Base-by-base conservation (phyloP, 1,139 yeast species). In the Magnusiomyces ingens region DNA sequence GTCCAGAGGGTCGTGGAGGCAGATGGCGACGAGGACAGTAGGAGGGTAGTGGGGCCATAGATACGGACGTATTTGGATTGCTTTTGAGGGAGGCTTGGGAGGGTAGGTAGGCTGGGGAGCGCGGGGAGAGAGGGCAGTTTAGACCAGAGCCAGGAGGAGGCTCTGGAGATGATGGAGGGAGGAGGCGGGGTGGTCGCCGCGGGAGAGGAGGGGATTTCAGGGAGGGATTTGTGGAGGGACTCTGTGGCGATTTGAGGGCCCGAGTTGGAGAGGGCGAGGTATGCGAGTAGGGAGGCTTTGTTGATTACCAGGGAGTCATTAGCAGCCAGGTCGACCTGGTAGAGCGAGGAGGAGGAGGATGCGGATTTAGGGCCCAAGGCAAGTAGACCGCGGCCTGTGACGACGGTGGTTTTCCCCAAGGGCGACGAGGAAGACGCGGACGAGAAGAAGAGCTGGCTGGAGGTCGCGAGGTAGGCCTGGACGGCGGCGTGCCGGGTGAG, bases 361-460 rank as follows among this genome's bases (percentile, higher is more conserved):
- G 10, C 3, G 5, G 21, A 15, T 19, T 41, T 54, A 11, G 66
- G 64, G 6, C 68, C 59, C 46, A 72, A 55, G 13, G 72, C 74
- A 13, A 69, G 60, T 17, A 62, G 58, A 10, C 75, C 75, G 17
- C 75, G 62, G 32, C 75, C 75, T 3, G 70, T 57, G 29, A 52
- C 55, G 36, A 58, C 50, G 15, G 55, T 52, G 3, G 60, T 54
- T 17, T 54, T 45, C 15, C 58, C 43, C 61, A 62, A 62, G 18
- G 48, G 13, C 4, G 48, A 29, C 4, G 26, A 5, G 3, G 45
- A n/a, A 15, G 26, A n/a, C 12, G 52, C 50, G 12, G 64, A 48
- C 22, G 60, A 57, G 15, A 72, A 64, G 17, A 55, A 55, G 11
- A 67, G 54, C 12, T 51, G 50, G 36, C 67, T 58, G 42, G 66